Evolutionary conservation across 2,329 filamentous ascomycete species (phyloP).

Genomic region (Botrytis medusae): DNA sequence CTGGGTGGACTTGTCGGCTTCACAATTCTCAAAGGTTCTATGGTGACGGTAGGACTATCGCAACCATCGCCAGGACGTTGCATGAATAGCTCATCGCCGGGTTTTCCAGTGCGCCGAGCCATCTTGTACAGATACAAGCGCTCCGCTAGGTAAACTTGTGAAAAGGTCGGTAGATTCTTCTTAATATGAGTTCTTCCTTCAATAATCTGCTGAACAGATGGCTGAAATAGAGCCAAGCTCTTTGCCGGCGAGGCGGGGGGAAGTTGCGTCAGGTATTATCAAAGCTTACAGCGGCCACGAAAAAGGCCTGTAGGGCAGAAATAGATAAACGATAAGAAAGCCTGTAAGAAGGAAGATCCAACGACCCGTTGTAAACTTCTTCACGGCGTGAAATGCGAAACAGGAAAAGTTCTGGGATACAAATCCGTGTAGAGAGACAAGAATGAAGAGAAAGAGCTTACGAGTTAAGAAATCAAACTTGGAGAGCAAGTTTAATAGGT

Average conservation of each 20-base stretch:
- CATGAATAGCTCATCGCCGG: constrained; percentile 83
- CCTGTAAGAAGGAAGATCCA: constrained; percentile 2
- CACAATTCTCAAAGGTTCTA: constrained; percentile 82
- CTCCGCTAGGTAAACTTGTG: constrained; percentile 32
- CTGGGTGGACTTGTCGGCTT: constrained; percentile 68
- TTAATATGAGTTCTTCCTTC: constrained; percentile 33
- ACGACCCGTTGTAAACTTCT: not conserved
- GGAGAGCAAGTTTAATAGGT: not conserved
- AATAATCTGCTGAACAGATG: constrained; percentile 5
- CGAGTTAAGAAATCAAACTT: constrained; percentile 7
- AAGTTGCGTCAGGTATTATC: constrained; percentile 13
- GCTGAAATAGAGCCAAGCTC: constrained; percentile 3
- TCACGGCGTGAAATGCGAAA: constrained; percentile 3
- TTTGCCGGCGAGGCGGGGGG: constrained; percentile 22
- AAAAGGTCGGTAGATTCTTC: constrained; percentile 35
- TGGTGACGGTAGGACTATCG: constrained; percentile 65
- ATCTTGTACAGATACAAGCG: constrained; percentile 34
- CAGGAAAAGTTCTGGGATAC: not conserved
- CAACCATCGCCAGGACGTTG: constrained; percentile 46
- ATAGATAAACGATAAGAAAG: constrained; percentile 20
- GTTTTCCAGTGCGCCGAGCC: constrained; percentile 56
- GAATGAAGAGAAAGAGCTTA: constrained; percentile 8
- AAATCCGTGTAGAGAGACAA: not conserved
- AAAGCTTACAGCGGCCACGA: constrained; percentile 11
- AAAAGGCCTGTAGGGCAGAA: constrained; percentile 15